Conservation (phyloP, 495 filamentous ascomycete species). For the Penicillium manginii region DNA sequence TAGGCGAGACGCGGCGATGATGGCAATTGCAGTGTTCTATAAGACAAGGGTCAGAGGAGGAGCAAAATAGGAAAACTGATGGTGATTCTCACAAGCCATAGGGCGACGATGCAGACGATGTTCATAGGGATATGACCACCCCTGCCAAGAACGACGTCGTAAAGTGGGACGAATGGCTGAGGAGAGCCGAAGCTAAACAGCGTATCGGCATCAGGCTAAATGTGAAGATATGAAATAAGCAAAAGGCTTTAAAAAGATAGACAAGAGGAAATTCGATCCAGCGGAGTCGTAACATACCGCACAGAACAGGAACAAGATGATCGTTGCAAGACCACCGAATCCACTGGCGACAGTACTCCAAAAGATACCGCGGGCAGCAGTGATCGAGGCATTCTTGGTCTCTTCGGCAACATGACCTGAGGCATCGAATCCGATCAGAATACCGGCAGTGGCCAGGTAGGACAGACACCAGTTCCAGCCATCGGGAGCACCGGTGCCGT, state of each 20-base stretch:
- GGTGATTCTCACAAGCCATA: slow-evolving; percentile 45
- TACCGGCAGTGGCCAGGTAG: slow-evolving; percentile 61
- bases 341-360: slow-evolving; percentile 57
- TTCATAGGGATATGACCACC: slow-evolving; percentile 61
- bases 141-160: slow-evolving; percentile 53
- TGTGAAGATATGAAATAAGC: not conserved
- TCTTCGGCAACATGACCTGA: slow-evolving; percentile 60
- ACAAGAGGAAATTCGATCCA: no score
- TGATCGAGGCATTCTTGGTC: slow-evolving; percentile 58
- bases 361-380: slow-evolving; percentile 59
- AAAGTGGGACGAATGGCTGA: slow-evolving; percentile 58
- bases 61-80: not conserved
- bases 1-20: slow-evolving; percentile 58
- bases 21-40: slow-evolving; percentile 58
- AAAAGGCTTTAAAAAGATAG: not conserved
- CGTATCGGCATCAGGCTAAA: slow-evolving; percentile 40
- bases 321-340: slow-evolving; percentile 51
- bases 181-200: slow-evolving; percentile 52
- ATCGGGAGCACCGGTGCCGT: slow-evolving; percentile 56
- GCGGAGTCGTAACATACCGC: slow-evolving; percentile 33
- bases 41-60: not conserved
- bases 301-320: slow-evolving; percentile 62
- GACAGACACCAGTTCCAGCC: slow-evolving; percentile 65
- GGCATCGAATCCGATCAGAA: slow-evolving; percentile 61
- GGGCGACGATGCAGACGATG: slow-evolving; percentile 52